Percentiles rank a stretch among this genome's conserved stretches.
phyloP scores from a whole-genome alignment of 2,329 filamentous ascomycete species.

The Penicillium brevicompactum region DNA sequence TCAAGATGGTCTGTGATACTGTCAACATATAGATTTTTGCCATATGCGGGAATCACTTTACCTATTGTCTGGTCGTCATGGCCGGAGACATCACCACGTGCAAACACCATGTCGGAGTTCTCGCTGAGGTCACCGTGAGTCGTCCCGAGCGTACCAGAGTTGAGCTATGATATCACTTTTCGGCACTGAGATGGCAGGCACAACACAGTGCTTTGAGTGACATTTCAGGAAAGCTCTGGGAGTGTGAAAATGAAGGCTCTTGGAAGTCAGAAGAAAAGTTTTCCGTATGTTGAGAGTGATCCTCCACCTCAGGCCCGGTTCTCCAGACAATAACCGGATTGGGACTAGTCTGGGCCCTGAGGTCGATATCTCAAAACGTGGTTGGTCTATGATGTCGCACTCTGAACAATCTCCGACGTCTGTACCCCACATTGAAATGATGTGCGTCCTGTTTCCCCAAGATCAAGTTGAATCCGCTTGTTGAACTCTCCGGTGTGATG shows the following conservation, averaged over 20 bases:
- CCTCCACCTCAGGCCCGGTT: conserved; percentile 14
- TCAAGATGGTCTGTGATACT: conserved; percentile 18
- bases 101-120: conserved; percentile 20
- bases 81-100: conserved; percentile 24
- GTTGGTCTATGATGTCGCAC: conserved; percentile 17
- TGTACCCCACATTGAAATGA: conserved; percentile 1
- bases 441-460: background rate
- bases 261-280: conserved; percentile 1
- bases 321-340: conserved; percentile 26
- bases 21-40: background rate
- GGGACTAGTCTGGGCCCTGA: conserved; percentile 21
- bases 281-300: background rate
- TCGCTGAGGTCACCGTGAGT: background rate
- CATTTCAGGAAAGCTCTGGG: background rate
- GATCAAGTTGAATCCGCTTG: background rate
- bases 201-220: background rate
- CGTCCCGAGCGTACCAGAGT: too few species aligned
- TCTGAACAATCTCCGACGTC: conserved; percentile 8
- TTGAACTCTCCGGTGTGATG: background rate
- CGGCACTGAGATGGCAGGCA: too few species aligned
- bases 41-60: conserved; percentile 3
- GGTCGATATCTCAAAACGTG: conserved; percentile 8
- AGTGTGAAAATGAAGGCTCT: background rate
- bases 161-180: too few species aligned
- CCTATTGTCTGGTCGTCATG: conserved; percentile 20